A percentile compares a stretch with the other conserved stretches of the same genome.
These are phyloP conservation scores for Pilasporangium apinafurcum DNA, from an alignment of 352 stramenopile species.

Conservation along the genomic window DNA sequence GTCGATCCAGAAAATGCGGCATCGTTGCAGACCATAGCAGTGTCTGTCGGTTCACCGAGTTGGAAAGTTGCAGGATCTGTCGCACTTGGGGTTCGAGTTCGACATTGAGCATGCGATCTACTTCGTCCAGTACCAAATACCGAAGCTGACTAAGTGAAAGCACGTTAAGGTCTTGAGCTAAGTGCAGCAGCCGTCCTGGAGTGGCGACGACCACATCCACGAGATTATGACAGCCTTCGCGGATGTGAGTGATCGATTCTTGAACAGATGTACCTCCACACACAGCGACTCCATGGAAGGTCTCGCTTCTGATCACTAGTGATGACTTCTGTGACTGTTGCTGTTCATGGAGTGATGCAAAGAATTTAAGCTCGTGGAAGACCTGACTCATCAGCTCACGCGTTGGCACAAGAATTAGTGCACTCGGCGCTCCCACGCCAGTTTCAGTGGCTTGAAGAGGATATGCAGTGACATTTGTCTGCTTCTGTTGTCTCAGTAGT, in stretches of 20 bases:
- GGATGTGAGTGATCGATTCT: slow-evolving; percentile 19
- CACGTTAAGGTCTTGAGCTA: slow-evolving; percentile 17
- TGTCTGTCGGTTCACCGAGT: slow-evolving; percentile 62
- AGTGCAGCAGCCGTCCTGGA: slow-evolving; percentile 49
- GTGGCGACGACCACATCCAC: slow-evolving; percentile 37
- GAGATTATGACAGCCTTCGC: slow-evolving; percentile 21
- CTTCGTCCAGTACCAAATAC: slow-evolving; percentile 93
- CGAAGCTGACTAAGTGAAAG: slow-evolving; percentile 21
- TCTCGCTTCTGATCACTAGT: slow-evolving; percentile 29
- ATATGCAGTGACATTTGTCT: slow-evolving; percentile 2
- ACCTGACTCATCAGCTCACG: slow-evolving; percentile 96
- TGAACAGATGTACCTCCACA: slow-evolving; percentile 34
- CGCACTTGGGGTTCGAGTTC: slow-evolving; percentile 92
- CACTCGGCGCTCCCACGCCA: slow-evolving; percentile 37
- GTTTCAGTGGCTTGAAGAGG: no score
- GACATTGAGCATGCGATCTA: slow-evolving; percentile 94
- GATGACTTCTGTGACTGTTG: slow-evolving; percentile 10
- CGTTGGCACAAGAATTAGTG: slow-evolving; percentile 93
- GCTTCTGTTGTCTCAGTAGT: slow-evolving; percentile 20
- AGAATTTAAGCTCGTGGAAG: slow-evolving; percentile 52
- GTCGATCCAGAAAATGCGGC: slow-evolving; percentile 75
- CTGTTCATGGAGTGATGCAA: slow-evolving; percentile 5
- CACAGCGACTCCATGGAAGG: slow-evolving; percentile 26
- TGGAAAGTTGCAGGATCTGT: slow-evolving; percentile 84
- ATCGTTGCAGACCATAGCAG: slow-evolving; percentile 96